Conservation (phyloP, 441 rosid species). For the Eruca vesicaria region DNA sequence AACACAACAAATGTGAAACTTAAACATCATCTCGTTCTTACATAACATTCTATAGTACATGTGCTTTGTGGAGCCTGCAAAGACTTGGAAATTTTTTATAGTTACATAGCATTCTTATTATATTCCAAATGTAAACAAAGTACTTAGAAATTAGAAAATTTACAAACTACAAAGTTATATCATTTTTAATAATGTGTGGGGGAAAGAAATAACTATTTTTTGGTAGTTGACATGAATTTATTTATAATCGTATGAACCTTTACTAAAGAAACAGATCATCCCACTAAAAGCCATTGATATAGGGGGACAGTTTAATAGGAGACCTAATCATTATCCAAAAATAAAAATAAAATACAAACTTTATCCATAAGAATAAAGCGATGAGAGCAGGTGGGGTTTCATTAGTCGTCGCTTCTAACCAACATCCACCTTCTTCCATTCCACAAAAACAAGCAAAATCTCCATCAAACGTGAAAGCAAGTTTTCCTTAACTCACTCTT, state of each 20-base stretch:
- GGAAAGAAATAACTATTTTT: neutral
- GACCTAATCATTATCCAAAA: slow-evolving; percentile 13
- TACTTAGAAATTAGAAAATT: too few relatives aligned
- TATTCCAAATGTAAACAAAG: too few relatives aligned
- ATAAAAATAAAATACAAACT: neutral
- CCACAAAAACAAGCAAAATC: slow-evolving; percentile 37
- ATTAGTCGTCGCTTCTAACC: slow-evolving; percentile 37
- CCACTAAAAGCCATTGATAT: neutral
- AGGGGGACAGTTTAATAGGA: neutral
- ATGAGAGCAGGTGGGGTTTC: slow-evolving; percentile 3
- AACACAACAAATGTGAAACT: too few relatives aligned
- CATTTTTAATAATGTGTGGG: neutral
- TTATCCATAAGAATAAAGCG: neutral
- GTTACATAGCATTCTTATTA: too few relatives aligned
- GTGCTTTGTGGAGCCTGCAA: too few relatives aligned
- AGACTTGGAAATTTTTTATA: too few relatives aligned
- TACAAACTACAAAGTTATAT: too few relatives aligned
- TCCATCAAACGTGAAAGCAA: slow-evolving; percentile 35
- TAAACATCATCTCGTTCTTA: too few relatives aligned
- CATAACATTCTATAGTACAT: too few relatives aligned
- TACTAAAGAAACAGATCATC: neutral
- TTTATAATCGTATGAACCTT: neutral
- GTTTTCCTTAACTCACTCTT: slow-evolving; percentile 3
- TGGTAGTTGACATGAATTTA: neutral
- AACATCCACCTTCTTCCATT: slow-evolving; percentile 28